Conservation (phyloP, 2,329 filamentous ascomycete species). For the Hirsutella thompsonii region DNA sequence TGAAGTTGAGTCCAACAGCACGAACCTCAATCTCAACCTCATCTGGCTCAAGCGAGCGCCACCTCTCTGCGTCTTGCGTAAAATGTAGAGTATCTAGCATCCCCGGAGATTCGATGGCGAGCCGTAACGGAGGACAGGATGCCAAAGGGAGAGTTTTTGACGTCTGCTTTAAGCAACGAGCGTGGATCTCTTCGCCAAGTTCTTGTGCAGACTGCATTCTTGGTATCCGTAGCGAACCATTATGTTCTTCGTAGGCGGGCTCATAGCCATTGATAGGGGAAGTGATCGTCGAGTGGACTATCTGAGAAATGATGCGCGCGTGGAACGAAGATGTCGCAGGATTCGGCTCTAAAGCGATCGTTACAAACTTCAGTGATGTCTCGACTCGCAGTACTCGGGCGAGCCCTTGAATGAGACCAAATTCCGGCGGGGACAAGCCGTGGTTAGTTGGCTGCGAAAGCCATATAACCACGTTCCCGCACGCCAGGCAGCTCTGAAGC, state of each 20-base stretch:
- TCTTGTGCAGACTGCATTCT: not conserved
- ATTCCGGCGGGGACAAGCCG: not conserved
- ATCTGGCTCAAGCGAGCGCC: slow-evolving; percentile 11
- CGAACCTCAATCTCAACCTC: slow-evolving; percentile 11
- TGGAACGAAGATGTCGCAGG: not conserved
- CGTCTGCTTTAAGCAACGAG: not conserved
- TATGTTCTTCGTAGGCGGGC: not conserved
- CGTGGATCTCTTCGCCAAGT: not conserved
- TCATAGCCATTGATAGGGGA: not conserved
- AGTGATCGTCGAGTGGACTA: not conserved
- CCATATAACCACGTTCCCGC: not conserved
- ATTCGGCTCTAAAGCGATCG: not conserved
- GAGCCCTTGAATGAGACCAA: not conserved
- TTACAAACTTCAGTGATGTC: not conserved
- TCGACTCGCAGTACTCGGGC: not conserved
- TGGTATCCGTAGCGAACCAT: not conserved
- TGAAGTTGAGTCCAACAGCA: not conserved
- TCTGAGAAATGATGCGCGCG: not conserved
- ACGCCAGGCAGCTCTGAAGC: not conserved
- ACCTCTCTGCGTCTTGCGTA: not conserved
- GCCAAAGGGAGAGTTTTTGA: not conserved
- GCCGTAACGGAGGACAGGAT: not conserved
- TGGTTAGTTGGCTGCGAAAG: not conserved
- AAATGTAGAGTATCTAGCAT: not conserved
- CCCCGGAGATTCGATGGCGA: not conserved